Evolutionary conservation across 129 eudicot genomes (phyloP).

Genomic region (Gnaphalium uliginosum): DNA sequence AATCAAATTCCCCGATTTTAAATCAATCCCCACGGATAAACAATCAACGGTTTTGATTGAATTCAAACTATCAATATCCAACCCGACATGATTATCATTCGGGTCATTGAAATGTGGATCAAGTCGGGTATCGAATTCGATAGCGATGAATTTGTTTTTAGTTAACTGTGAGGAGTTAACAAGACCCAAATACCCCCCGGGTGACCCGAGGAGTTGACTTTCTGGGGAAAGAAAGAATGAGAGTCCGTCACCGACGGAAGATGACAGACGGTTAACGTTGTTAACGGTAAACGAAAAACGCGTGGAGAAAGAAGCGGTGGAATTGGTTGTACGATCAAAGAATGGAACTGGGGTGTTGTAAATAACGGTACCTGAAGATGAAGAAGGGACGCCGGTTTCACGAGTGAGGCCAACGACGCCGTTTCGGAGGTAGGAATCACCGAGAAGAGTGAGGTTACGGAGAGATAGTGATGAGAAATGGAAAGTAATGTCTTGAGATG

Average conservation of each 20-base stretch:
- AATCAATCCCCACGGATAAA: constrained; percentile 39
- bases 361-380: constrained; percentile 39
- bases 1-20: constrained; percentile 51
- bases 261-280: constrained; percentile 46
- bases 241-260: constrained; percentile 66
- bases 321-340: constrained; percentile 44
- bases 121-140: constrained; percentile 79
- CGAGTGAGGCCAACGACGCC: constrained; percentile 55
- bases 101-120: constrained; percentile 77
- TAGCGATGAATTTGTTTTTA: constrained; percentile 69
- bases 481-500: constrained; percentile 45
- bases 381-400: constrained; percentile 38
- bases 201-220: constrained; percentile 58
- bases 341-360: constrained; percentile 34
- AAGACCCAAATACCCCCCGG: constrained; percentile 83
- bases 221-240: constrained; percentile 76
- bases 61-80: constrained; percentile 73
- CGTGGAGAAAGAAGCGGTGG: constrained; percentile 81
- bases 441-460: constrained; percentile 79
- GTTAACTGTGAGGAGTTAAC: constrained; percentile 72
- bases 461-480: constrained; percentile 62
- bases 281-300: constrained; percentile 54
- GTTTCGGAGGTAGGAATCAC: constrained; percentile 79
- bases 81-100: constrained; percentile 80
- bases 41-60: constrained; percentile 73